These are phyloP conservation scores for Macaranga tanarius DNA, from an alignment of 441 rosid genomes.

Conservation along the genomic window DNA sequence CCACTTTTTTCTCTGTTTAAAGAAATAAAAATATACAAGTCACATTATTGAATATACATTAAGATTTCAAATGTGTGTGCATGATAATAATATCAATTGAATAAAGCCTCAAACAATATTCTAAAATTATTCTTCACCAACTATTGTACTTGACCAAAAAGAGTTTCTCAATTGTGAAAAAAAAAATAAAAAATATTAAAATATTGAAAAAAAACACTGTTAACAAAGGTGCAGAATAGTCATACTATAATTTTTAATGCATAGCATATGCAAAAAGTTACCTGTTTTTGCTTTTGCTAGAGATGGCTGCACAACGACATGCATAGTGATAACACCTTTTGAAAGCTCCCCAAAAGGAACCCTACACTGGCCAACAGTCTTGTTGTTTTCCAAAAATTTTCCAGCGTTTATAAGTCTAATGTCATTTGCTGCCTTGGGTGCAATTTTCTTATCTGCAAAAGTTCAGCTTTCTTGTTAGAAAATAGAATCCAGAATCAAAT, in stretches of 20 bases:
- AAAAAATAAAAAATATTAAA: too few relatives aligned
- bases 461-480: not conserved
- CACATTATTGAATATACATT: not conserved
- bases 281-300: constrained; percentile 74
- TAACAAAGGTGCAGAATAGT: not conserved
- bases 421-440: constrained; percentile 73
- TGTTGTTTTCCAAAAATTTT: constrained; percentile 77
- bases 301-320: constrained; percentile 88
- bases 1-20: constrained; percentile 60
- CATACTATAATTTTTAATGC: not conserved
- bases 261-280: constrained; percentile 26
- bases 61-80: not conserved
- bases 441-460: constrained; percentile 57
- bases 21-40: not conserved
- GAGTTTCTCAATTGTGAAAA: not conserved
- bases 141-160: not conserved
- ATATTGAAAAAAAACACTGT: too few relatives aligned
- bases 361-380: constrained; percentile 84
- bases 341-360: constrained; percentile 77
- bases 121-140: not conserved
- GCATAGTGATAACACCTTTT: constrained; percentile 78
- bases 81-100: not conserved
- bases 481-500: constrained; percentile 1
- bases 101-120: not conserved
- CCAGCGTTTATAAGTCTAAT: constrained; percentile 86